A percentile compares a stretch with the other conserved stretches of the same genome.
Evolutionary conservation across 352 stramenopile genomes (phyloP).

Genomic region (Globisporangium rhizosaccharum): DNA sequence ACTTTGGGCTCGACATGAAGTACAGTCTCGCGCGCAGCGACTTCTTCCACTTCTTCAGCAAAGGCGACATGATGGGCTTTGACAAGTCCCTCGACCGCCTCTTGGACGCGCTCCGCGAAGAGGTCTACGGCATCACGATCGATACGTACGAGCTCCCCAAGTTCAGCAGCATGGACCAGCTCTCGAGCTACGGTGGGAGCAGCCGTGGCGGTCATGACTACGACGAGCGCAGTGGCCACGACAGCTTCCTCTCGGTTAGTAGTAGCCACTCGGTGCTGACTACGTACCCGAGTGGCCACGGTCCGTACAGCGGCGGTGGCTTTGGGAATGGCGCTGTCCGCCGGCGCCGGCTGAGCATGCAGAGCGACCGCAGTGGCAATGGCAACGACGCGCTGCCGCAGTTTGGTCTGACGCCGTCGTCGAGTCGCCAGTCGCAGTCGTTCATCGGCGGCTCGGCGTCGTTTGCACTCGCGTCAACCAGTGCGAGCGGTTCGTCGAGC

Average conservation of each 20-base stretch:
- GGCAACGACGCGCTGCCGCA: slow-evolving; percentile 14
- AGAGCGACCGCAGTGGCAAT: slow-evolving; percentile 18
- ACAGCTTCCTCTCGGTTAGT: slow-evolving; percentile 32
- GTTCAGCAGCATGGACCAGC: slow-evolving; percentile 18
- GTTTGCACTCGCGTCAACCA: slow-evolving; percentile 2
- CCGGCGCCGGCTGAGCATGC: slow-evolving; percentile 23
- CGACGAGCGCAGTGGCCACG: slow-evolving; percentile 28
- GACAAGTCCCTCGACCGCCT: slow-evolving; percentile 49
- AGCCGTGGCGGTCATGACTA: slow-evolving; percentile 13
- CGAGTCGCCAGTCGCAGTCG: slow-evolving; percentile 29
- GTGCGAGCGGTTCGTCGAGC: slow-evolving; percentile 7
- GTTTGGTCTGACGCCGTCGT: slow-evolving; percentile 30
- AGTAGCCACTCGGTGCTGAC: slow-evolving; percentile 1
- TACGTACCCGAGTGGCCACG: slow-evolving; percentile 2
- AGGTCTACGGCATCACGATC: slow-evolving; percentile 66
- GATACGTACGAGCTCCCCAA: slow-evolving; percentile 13
- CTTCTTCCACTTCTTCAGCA: slow-evolving; percentile 80
- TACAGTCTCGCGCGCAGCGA: slow-evolving; percentile 75
- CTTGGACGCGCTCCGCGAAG: slow-evolving; percentile 48
- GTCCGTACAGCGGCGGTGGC: slow-evolving; percentile 7
- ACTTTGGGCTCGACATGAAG: slow-evolving; percentile 69
- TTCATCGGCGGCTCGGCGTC: slow-evolving; percentile 16
- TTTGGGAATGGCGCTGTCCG: slow-evolving; percentile 10
- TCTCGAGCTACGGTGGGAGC: slow-evolving; percentile 18
- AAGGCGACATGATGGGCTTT: slow-evolving; percentile 76